Evolutionary conservation across 805 yeast species (phyloP).

Genomic region (Torulaspora gathmanii): DNA sequence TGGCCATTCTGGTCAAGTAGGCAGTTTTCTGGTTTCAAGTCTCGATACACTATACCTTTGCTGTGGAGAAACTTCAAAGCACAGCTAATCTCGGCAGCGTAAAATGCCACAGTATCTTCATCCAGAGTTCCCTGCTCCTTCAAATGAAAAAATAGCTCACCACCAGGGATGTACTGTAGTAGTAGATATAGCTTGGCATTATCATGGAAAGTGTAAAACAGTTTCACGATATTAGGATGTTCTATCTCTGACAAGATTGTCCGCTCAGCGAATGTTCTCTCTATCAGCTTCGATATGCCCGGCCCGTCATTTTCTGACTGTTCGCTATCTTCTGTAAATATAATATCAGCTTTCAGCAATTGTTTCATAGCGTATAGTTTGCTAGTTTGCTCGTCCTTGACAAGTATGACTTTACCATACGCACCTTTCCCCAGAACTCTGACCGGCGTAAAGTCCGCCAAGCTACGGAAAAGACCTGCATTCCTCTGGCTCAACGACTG

Average conservation of each 20-base stretch:
- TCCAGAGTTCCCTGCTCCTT: constrained; percentile 41
- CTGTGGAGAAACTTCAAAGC: constrained; percentile 73
- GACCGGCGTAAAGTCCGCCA: constrained; percentile 63
- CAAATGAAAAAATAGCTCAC: constrained; percentile 59
- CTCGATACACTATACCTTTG: constrained; percentile 81
- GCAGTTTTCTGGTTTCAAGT: constrained; percentile 86
- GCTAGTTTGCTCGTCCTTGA: constrained; percentile 57
- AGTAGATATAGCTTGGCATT: constrained; percentile 66
- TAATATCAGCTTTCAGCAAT: constrained; percentile 71
- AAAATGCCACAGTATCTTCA: constrained; percentile 69
- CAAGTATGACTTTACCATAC: constrained; percentile 80
- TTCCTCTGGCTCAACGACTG: not conserved
- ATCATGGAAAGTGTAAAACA: constrained; percentile 83
- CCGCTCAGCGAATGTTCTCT: constrained; percentile 76
- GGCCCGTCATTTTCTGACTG: constrained; percentile 7
- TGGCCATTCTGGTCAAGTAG: constrained; percentile 74
- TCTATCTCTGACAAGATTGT: constrained; percentile 64
- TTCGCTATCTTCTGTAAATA: constrained; percentile 39
- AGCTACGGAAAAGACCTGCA: constrained; percentile 19
- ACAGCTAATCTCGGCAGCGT: constrained; percentile 73
- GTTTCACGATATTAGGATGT: constrained; percentile 77
- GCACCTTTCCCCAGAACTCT: constrained; percentile 84
- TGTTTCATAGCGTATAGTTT: constrained; percentile 82
- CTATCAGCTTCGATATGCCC: constrained; percentile 46
- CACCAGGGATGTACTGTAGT: constrained; percentile 82